Conservation (phyloP, 1,284 basidiomycete genomes). For the Malassezia globosa region DNA sequence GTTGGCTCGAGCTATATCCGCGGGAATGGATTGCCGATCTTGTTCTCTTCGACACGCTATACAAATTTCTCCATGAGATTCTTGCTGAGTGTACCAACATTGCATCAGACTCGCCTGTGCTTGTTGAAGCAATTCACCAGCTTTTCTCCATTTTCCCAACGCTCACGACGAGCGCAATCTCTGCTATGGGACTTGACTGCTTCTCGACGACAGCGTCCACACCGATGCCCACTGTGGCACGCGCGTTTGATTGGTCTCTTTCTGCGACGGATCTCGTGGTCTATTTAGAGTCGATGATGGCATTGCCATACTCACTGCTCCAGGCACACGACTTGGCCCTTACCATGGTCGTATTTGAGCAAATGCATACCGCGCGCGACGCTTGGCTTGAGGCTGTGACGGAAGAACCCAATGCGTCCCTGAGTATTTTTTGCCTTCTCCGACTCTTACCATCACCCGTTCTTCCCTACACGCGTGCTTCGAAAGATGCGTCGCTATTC, state of each 20-base stretch:
- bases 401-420: not conserved
- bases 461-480: not conserved
- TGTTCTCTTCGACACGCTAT: slow-evolving; percentile 27
- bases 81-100: slow-evolving; percentile 27
- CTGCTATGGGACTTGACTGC: slow-evolving; percentile 3
- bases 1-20: slow-evolving; percentile 35
- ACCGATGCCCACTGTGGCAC: not conserved
- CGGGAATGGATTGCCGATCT: slow-evolving; percentile 40
- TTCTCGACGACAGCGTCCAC: not conserved
- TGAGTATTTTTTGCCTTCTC: slow-evolving; percentile 5
- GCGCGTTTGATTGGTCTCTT: slow-evolving; percentile 7
- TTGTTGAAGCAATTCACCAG: not conserved
- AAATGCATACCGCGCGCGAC: not conserved
- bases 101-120: slow-evolving; percentile 18
- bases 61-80: slow-evolving; percentile 24
- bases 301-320: slow-evolving; percentile 11
- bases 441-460: not conserved
- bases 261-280: slow-evolving; percentile 26
- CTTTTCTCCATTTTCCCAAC: not conserved
- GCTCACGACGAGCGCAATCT: not conserved
- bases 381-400: slow-evolving; percentile 4
- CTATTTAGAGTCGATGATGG: slow-evolving; percentile 38
- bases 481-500: not conserved
- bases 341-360: not conserved
- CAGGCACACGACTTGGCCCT: slow-evolving; percentile 1